Evolutionary conservation across 148 eudicot species (phyloP).

Genomic region (Cornus florida): DNA sequence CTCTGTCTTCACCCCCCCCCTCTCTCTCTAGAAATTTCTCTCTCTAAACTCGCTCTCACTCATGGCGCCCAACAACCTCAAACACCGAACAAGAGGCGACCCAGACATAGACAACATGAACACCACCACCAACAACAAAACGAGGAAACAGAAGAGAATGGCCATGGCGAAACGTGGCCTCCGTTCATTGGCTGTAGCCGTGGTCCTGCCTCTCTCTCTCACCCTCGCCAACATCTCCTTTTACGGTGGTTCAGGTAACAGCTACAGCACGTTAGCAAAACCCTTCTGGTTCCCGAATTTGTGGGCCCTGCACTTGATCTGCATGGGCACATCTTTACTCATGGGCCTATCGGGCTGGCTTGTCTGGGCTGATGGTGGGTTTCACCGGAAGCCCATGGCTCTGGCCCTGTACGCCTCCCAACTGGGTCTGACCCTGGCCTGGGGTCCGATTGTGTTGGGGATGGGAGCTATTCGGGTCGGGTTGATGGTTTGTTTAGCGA

Average conservation of each 20-base stretch:
- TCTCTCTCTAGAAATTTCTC: not conserved
- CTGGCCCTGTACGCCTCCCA: conserved; percentile 47
- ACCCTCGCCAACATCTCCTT: conserved; percentile 45
- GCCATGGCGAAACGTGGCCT: conserved; percentile 67
- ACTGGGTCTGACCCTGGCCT: conserved; percentile 56
- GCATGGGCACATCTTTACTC: conserved; percentile 41
- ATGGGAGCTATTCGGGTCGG: conserved; percentile 50
- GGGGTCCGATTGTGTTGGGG: conserved; percentile 70
- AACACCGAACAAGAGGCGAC: conserved; percentile 33
- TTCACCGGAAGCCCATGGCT: conserved; percentile 46
- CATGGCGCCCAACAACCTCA: conserved; percentile 46
- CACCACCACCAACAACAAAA: not conserved
- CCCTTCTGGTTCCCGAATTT: conserved; percentile 53
- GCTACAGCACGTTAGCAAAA: conserved; percentile 19
- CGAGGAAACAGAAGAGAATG: conserved; percentile 24
- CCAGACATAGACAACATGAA: not conserved
- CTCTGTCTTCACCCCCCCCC: not conserved
- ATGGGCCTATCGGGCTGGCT: conserved; percentile 87
- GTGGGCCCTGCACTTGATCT: conserved; percentile 66
- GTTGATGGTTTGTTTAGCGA: conserved; percentile 44
- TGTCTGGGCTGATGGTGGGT: conserved; percentile 92
- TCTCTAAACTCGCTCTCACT: too few species aligned
- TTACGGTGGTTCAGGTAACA: conserved; percentile 42
- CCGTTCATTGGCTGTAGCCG: conserved; percentile 55
- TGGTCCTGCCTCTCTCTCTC: conserved; percentile 47